Conservation (phyloP, 2,329 filamentous ascomycete genomes). For the Fusarium nanum region DNA sequence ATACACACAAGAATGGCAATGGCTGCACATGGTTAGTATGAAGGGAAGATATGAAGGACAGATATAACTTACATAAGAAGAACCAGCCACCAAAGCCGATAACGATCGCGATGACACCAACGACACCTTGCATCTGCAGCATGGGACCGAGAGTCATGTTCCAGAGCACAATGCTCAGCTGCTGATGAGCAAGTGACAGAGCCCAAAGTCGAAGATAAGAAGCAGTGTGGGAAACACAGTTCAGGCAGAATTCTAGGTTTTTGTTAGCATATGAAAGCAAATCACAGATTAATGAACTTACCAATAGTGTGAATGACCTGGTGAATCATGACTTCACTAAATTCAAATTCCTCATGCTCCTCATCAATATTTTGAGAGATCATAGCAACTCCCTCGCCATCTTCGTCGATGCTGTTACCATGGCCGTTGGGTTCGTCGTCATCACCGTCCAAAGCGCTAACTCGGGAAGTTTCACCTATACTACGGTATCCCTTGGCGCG, state of each 20-base stretch:
- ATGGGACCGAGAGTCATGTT: slow-evolving; percentile 90
- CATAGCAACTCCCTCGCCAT: slow-evolving; percentile 86
- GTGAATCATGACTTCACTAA: slow-evolving; percentile 97
- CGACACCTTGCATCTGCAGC: slow-evolving; percentile 72
- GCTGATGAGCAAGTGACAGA: slow-evolving; percentile 95
- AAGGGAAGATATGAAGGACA: neutral
- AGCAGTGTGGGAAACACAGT: slow-evolving; percentile 98
- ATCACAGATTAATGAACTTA: slow-evolving; percentile 59
- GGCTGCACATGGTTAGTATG: slow-evolving; percentile 50
- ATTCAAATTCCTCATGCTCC: slow-evolving; percentile 97
- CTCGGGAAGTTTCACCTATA: slow-evolving; percentile 86
- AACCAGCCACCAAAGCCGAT: slow-evolving; percentile 92
- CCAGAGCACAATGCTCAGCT: slow-evolving; percentile 96
- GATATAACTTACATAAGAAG: slow-evolving; percentile 68
- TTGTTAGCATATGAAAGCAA: slow-evolving; percentile 46
- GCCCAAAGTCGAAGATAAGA: slow-evolving; percentile 99
- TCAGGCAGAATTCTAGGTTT: slow-evolving; percentile 89
- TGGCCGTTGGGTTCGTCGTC: slow-evolving; percentile 69
- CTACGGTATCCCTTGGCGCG: slow-evolving; percentile 91
- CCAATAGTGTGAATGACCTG: slow-evolving; percentile 98
- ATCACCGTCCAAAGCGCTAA: slow-evolving; percentile 90
- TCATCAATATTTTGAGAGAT: slow-evolving; percentile 87
- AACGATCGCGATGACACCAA: slow-evolving; percentile 84
- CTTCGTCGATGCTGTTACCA: slow-evolving; percentile 70
- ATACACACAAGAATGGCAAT: slow-evolving; percentile 83